Evolutionary conservation across 2,329 filamentous ascomycete genomes (phyloP).

Genomic region (Talaromyces islandicus): DNA sequence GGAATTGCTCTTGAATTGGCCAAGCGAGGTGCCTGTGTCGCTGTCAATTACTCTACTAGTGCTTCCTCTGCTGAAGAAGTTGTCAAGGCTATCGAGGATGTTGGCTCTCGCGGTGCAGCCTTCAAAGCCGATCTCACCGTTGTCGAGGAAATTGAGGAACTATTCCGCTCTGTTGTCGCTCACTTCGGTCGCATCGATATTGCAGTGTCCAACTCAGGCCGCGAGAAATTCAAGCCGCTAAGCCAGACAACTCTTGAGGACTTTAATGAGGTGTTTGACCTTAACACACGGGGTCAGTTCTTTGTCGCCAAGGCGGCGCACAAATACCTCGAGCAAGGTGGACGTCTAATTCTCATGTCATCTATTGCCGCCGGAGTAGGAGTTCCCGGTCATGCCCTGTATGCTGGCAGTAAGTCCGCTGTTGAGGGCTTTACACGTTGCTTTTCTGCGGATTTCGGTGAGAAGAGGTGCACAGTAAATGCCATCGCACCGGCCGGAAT

Average conservation of each 20-base stretch:
- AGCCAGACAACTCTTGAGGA: slow-evolving; percentile 20
- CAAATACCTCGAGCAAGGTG: slow-evolving; percentile 62
- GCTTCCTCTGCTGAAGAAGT: slow-evolving; percentile 59
- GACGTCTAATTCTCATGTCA: slow-evolving; percentile 68
- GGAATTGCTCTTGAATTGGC: slow-evolving; percentile 38
- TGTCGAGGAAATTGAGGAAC: slow-evolving; percentile 54
- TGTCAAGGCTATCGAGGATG: slow-evolving; percentile 59
- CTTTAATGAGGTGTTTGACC: slow-evolving; percentile 51
- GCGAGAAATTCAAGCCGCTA: slow-evolving; percentile 24
- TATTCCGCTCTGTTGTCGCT: slow-evolving; percentile 59
- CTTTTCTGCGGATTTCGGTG: slow-evolving; percentile 64
- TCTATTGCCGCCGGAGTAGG: slow-evolving; percentile 63
- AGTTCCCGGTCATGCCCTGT: slow-evolving; percentile 66
- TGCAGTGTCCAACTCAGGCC: slow-evolving; percentile 60
- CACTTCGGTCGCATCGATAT: slow-evolving; percentile 64
- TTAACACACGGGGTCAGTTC: slow-evolving; percentile 60
- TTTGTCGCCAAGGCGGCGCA: slow-evolving; percentile 62
- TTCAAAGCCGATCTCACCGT: slow-evolving; percentile 64
- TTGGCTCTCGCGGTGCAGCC: slow-evolving; percentile 57
- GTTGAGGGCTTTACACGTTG: slow-evolving; percentile 72
- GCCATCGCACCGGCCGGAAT: slow-evolving; percentile 62
- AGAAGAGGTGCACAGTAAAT: slow-evolving; percentile 60
- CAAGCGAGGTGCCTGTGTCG: slow-evolving; percentile 33
- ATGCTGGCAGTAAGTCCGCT: slow-evolving; percentile 69
- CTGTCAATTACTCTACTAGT: slow-evolving; percentile 51